Conservation (phyloP, 179 eudicot genomes). For the Beta corolliflora region DNA sequence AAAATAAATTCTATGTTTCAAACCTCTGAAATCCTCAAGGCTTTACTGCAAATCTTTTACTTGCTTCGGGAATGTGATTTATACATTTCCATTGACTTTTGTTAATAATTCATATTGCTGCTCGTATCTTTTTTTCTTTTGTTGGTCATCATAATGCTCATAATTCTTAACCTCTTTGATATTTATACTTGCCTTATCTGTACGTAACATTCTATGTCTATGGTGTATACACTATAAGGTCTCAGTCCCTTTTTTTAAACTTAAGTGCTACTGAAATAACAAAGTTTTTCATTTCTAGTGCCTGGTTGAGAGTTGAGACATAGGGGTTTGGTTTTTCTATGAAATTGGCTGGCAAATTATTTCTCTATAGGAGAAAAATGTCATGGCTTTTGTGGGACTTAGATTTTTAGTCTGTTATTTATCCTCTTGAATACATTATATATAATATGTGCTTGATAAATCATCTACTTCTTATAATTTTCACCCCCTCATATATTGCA, state of each 20-base stretch:
- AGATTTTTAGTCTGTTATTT: neutral
- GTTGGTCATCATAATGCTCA: neutral
- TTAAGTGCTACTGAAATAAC: neutral
- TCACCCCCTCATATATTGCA: constrained; percentile 30
- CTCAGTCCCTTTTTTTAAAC: too few relatives aligned
- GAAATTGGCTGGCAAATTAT: neutral
- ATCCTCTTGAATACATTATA: neutral
- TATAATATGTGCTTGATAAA: constrained; percentile 3
- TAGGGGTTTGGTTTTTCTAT: neutral
- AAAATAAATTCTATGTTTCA: neutral
- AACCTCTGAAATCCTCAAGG: neutral
- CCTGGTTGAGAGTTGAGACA: neutral
- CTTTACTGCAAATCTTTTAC: too few relatives aligned
- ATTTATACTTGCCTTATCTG: neutral
- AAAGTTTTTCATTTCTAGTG: neutral
- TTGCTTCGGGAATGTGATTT: too few relatives aligned
- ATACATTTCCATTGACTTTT: neutral
- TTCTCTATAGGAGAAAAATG: neutral
- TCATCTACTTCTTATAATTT: neutral
- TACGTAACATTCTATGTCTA: too few relatives aligned
- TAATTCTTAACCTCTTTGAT: neutral
- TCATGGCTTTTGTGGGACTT: neutral
- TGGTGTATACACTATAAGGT: neutral
- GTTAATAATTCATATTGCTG: neutral
- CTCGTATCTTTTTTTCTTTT: neutral